Base-by-base conservation (phyloP, 495 filamentous ascomycete genomes). In the Clohesyomyces aquaticus region DNA sequence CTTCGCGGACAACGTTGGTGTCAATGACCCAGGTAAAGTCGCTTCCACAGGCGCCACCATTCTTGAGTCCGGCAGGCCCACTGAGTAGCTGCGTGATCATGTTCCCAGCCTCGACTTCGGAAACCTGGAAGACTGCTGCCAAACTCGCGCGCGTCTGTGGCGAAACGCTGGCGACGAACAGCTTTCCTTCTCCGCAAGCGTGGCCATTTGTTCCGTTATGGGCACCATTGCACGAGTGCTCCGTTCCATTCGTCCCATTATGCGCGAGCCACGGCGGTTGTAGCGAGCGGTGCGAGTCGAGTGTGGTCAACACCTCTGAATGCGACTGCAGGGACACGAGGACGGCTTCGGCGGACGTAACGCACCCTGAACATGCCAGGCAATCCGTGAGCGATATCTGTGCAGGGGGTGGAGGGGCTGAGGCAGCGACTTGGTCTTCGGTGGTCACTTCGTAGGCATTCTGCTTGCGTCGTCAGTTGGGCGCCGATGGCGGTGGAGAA, bases 361-460 rank as follows among this genome's bases (percentile, higher is more conserved):
- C 95, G 75, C 94, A 98, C 49, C 94, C 94, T 22, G 94, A 97
- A 74, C 94, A 98, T 47, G 94, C 94, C 48, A 98, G 87, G 72
- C 94, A 98, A 75, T 98, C 94, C 16, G 94, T 98, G 59, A 98
- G 83, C 48, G 92, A 96, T 61, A 98, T 98, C 73, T 96, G 86
- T 1, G 94, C 92, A 16, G 88, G 79, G 21, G 87, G 76, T 23
- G 87, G 77, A n/a, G 83, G 73, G 55, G 78, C 77, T 55, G 85
- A 77, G 9, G 80, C 77, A 46, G 79, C 73, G 52, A 85, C 82
- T 76, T 90, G 86, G 75, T 95, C 93, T 81, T 96, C 93, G 51
- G 91, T 91, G 32, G 90, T 88, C 45, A 98, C 92, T 85, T 97
- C 90, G 74, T 91, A 90, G 2, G 85, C 71, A 68, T 87, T 88